These are phyloP conservation scores for Cordyceps farinosa DNA, from an alignment of 2,329 filamentous ascomycete genomes.

Conservation along the genomic window DNA sequence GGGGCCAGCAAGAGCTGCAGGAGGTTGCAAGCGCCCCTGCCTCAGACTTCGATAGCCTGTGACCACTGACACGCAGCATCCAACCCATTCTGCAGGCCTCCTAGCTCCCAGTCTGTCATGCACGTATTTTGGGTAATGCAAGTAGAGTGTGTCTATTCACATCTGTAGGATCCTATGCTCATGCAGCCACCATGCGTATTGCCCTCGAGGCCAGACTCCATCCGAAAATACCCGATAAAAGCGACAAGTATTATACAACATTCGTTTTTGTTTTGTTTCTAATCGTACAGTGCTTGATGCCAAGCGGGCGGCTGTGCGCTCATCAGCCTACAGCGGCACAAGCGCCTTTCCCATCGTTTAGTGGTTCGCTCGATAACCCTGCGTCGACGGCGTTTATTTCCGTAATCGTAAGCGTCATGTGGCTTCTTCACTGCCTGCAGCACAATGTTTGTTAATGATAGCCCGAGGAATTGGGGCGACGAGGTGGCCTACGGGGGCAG, in stretches of 20 bases:
- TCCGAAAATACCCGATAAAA: neutral
- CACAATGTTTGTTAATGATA: neutral
- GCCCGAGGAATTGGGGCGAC: neutral
- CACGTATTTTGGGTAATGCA: conserved; percentile 4
- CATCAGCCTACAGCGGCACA: neutral
- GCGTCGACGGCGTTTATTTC: neutral
- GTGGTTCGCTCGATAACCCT: neutral
- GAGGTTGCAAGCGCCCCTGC: conserved; percentile 5
- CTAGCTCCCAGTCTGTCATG: neutral
- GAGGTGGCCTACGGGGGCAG: conserved; percentile 55
- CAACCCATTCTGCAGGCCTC: neutral
- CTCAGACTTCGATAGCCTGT: neutral
- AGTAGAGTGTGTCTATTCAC: conserved; percentile 10
- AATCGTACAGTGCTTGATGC: conserved; percentile 9
- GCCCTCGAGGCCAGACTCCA: neutral
- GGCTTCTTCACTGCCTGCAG: conserved; percentile 14
- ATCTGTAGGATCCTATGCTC: neutral
- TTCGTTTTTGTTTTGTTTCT: conserved; percentile 2
- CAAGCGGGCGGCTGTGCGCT: neutral
- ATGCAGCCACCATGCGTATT: neutral
- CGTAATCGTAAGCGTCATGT: conserved; percentile 12
- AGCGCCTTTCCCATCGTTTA: neutral
- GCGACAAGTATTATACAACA: conserved; percentile 14
- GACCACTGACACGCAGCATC: neutral
- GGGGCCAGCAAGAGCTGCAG: conserved; percentile 5